phyloP scores from a whole-genome alignment of 73 alveolate species.

The Tetrahymena borealis region DNA sequence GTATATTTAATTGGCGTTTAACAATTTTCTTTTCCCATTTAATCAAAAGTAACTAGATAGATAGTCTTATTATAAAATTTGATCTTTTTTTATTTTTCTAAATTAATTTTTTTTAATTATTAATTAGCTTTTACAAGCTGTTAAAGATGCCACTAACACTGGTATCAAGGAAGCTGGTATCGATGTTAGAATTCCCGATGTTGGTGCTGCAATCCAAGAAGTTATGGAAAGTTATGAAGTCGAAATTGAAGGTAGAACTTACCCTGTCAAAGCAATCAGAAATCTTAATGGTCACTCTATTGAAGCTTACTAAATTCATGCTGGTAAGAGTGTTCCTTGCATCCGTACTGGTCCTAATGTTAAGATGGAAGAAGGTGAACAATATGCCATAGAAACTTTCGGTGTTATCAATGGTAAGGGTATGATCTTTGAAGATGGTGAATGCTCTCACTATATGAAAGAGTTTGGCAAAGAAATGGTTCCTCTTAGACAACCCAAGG shows the following conservation, averaged over 20 bases:
- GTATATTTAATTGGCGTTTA: no score
- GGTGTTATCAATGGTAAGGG: conserved; percentile 97
- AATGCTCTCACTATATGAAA: conserved; percentile 95
- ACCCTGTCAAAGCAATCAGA: conserved; percentile 80
- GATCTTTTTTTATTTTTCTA: no score
- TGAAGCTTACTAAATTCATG: conserved; percentile 93
- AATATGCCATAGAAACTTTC: conserved; percentile 97
- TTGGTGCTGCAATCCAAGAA: conserved; percentile 96
- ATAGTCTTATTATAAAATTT: no score
- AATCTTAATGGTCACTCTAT: conserved; percentile 95
- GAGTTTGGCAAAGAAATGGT: conserved; percentile 75
- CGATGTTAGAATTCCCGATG: conserved; percentile 93
- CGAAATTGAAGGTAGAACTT: conserved; percentile 82
- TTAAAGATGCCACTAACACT: conserved; percentile 94
- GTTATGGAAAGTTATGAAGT: conserved; percentile 95
- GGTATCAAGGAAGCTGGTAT: conserved; percentile 95
- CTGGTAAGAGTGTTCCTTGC: conserved; percentile 97
- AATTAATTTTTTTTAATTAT: neutral
- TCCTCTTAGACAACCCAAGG: conserved; percentile 83
- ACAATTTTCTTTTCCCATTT: no score
- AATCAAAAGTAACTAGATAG: no score
- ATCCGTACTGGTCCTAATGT: conserved; percentile 81
- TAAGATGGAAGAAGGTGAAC: conserved; percentile 96
- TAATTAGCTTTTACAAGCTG: conserved; percentile 80
- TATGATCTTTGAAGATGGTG: conserved; percentile 79